Evolutionary conservation across 1,139 yeast species (phyloP).

Genomic region (Nematodospora anomalae): DNA sequence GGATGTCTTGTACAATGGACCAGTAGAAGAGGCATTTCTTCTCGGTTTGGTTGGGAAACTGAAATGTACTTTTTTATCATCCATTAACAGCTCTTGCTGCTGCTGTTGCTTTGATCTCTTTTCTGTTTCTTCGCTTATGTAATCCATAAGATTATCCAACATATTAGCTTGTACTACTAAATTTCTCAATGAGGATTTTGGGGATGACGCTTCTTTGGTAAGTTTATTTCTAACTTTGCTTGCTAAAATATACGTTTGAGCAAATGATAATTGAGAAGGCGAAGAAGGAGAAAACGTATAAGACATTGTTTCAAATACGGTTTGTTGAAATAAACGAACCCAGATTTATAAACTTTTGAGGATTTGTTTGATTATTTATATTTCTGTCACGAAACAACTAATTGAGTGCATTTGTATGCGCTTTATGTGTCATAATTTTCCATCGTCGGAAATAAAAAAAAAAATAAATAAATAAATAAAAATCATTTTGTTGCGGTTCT

Average conservation of each 20-base stretch:
- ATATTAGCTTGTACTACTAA: slow-evolving; percentile 77
- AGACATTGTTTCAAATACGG: too few species aligned
- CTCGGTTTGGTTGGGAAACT: slow-evolving; percentile 1
- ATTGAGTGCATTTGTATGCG: too few species aligned
- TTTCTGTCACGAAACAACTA: too few species aligned
- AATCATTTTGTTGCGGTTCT: too few species aligned
- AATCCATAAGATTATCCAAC: slow-evolving; percentile 68
- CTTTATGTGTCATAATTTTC: too few species aligned
- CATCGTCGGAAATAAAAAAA: too few species aligned
- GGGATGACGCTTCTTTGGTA: slow-evolving; percentile 62
- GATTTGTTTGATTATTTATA: too few species aligned
- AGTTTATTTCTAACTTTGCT: slow-evolving; percentile 68
- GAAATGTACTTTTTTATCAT: slow-evolving; percentile 1
- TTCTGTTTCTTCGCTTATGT: slow-evolving; percentile 34
- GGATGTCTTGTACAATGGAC: slow-evolving; percentile 19
- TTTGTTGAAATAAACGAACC: too few species aligned
- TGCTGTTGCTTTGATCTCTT: slow-evolving; percentile 19
- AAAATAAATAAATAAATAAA: too few species aligned
- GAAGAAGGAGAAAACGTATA: neutral
- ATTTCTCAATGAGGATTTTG: slow-evolving; percentile 59
- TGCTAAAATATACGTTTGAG: slow-evolving; percentile 67
- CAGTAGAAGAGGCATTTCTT: slow-evolving; percentile 5
- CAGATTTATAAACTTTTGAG: too few species aligned
- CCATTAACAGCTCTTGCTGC: slow-evolving; percentile 4
- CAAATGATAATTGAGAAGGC: slow-evolving; percentile 34